Base-by-base conservation (phyloP, 2,329 filamentous ascomycete species). In the Sclerotiophoma versabilis region DNA sequence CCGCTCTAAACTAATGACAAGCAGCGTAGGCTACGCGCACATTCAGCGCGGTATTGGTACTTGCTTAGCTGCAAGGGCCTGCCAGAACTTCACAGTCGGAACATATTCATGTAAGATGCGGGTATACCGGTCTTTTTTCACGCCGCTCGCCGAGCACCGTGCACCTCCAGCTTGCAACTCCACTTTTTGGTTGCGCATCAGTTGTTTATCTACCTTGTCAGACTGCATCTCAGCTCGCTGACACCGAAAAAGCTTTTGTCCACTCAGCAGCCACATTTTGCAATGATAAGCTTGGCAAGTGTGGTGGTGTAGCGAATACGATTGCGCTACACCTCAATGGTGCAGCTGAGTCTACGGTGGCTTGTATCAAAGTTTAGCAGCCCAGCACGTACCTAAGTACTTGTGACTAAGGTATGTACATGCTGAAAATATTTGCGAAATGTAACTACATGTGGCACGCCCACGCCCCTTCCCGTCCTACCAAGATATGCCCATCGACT, bases 291-390 rank as follows among this genome's bases (percentile, higher is more conserved):
- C 34, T 32, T 39, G 34, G 20, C 25, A 32, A 8, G 14, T 4
- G 17, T 25, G 17, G 14, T 17, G 14, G 44, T 48, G 44, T 48
- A 48, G 44, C 44, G 44, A 48, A 39, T 14, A 30, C 33, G 26
- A 12, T 22, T 26, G 15, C 34, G 26, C 44, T 39, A 38, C 5
- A 7, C 44, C 33, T 17, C 10, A 37, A 11, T 30, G 6, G 19
- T 30, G 3, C 44, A 48, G 44, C 44, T 48, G 44, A 32, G 11
- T 5, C n/a, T 29, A 30, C 9, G 26, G 17, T 17, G 26, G 34
- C 19, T 25, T n/a, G 8, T 3, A 39, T 17, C 19, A 22, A 25
- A 10, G 6, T 25, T 32, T 14, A 32, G 7, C 17, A 39, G 23
- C 25, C 7, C 2, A 23, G 34, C 34, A 37, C 34, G 34, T 23